A percentile compares a stretch with the other conserved stretches of the same genome.
Evolutionary conservation across 331 rosid genomes (phyloP).

Genomic region (Acacia concinna): DNA sequence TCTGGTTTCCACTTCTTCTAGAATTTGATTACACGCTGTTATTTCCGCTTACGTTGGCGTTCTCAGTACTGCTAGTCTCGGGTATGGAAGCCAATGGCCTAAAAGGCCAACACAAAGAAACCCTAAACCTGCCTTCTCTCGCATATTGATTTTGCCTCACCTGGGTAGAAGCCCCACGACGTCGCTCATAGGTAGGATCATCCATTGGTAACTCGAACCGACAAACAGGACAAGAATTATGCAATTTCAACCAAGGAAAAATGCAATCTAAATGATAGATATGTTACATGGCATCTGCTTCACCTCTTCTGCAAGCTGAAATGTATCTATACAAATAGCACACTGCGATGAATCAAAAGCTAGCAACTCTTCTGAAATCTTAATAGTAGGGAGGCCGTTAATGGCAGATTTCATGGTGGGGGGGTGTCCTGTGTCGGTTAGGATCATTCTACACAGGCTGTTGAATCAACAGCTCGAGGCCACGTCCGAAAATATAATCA

Average conservation of each 20-base stretch:
- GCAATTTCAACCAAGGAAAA: slow-evolving; percentile 76
- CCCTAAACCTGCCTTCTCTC: slow-evolving; percentile 53
- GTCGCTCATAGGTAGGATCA: slow-evolving; percentile 70
- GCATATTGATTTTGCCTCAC: slow-evolving; percentile 39
- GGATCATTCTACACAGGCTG: slow-evolving; percentile 86
- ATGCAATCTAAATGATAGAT: slow-evolving; percentile 77
- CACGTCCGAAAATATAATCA: slow-evolving; percentile 81
- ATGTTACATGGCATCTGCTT: slow-evolving; percentile 83
- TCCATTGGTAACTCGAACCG: slow-evolving; percentile 76
- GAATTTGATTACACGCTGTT: slow-evolving; percentile 38
- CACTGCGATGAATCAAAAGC: slow-evolving; percentile 75
- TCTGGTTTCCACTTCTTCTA: slow-evolving; percentile 58
- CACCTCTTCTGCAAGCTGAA: slow-evolving; percentile 61
- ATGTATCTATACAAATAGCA: slow-evolving; percentile 77
- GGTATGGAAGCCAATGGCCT: slow-evolving; percentile 53
- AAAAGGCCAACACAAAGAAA: slow-evolving; percentile 57
- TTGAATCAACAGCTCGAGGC: slow-evolving; percentile 84
- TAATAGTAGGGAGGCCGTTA: slow-evolving; percentile 50
- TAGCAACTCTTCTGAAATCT: slow-evolving; percentile 49
- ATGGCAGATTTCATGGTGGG: slow-evolving; percentile 72
- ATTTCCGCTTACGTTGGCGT: slow-evolving; percentile 39
- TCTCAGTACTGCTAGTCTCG: slow-evolving; percentile 64
- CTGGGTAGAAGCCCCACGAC: slow-evolving; percentile 37
- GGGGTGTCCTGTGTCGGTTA: slow-evolving; percentile 74
- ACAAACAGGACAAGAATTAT: slow-evolving; percentile 83